A percentile compares a stretch with the other conserved stretches of the same genome.
Conservation (phyloP, 2,329 filamentous ascomycete genomes). For the Ophiostoma angusticollis region DNA sequence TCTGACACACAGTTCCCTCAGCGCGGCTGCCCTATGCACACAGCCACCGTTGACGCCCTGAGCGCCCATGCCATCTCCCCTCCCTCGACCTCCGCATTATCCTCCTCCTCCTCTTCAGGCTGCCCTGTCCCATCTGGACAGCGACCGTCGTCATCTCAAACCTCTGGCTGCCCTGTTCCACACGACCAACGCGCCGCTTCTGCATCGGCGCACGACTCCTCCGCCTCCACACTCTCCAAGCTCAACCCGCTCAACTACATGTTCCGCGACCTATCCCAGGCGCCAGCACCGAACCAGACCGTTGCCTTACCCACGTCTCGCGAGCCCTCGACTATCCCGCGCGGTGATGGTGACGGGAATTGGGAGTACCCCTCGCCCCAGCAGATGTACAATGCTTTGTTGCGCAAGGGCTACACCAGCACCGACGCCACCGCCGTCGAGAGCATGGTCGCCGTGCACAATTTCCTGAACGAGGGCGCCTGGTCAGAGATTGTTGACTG, state of each 20-base stretch:
- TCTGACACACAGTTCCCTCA: constrained; percentile 20
- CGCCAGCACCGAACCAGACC: constrained; percentile 59
- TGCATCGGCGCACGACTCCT: constrained; percentile 9
- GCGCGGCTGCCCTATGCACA: constrained; percentile 46
- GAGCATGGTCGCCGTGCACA: constrained; percentile 95
- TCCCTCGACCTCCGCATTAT: constrained; percentile 13
- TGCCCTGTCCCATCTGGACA: too few relatives aligned
- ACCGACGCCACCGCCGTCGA: constrained; percentile 89
- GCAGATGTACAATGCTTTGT: constrained; percentile 98
- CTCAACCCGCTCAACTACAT: constrained; percentile 81
- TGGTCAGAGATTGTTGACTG: constrained; percentile 92
- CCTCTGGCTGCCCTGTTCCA: constrained; percentile 5
- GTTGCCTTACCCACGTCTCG: constrained; percentile 64
- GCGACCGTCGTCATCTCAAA: constrained; percentile 20
- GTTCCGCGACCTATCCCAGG: constrained; percentile 76
- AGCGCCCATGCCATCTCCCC: constrained; percentile 18
- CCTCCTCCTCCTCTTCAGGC: constrained; percentile 22
- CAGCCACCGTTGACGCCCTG: constrained; percentile 37
- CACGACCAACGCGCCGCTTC: constrained; percentile 11
- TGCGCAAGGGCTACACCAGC: constrained; percentile 91
- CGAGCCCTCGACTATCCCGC: constrained; percentile 83
- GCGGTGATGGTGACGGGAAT: constrained; percentile 60
- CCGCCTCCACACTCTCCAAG: constrained; percentile 31
- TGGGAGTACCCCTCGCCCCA: constrained; percentile 99
- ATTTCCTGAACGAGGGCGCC: constrained; percentile 94